Evolutionary conservation across 371 early-diverging fungal genomes (phyloP), one percentile per base, ranked within the genome.

Genomic region (Apophysomyces ossiformis): DNA sequence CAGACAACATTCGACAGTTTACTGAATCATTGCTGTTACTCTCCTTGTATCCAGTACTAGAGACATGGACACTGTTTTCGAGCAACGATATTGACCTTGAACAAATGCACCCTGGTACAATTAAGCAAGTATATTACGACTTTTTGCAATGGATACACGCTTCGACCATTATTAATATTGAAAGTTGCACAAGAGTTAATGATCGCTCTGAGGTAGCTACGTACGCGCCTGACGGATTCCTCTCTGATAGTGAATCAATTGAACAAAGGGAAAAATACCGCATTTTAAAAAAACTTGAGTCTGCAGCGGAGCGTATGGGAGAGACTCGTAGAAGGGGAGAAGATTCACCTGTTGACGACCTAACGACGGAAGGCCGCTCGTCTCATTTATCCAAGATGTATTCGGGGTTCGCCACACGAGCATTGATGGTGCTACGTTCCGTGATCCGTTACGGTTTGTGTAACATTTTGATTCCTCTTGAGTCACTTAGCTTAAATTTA

Each of bases 341-440:
- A 66, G 72, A 76, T 57, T 56, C 69, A 11, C 44, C 67, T 0
- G 65, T 60, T 5, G 66, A 68, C 37, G 66, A 70, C 12, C 18
- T 37, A 5, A 57, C 58, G n/a, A 58, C 66, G 18, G 57, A 61
- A 26, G 65, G 63, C 21, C 62, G 37, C 21, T 45, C 62, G 8
- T 58, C 65, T 12, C 66, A 64, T 43, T 58, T 45, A 7, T 60
- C 67, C 43, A 75, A 77, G 41, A 32, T 71, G 56, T 72, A 75
- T 57, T 35, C 69, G 32, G 78, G 72, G 8, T 75, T 79, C 16
- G 69, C 78, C 2, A 69, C 66, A n/a, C 72, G 78, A 35, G 72
- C 82, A 13, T 56, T 78, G 2, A 61, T 73, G 15, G 57, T 74
- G 1, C 57, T 82, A 5, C 69, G 72, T 2, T 77, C 80, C 0